phyloP scores from a whole-genome alignment of 1,284 basidiomycete species.

The Coniferiporia sulphurascens region DNA sequence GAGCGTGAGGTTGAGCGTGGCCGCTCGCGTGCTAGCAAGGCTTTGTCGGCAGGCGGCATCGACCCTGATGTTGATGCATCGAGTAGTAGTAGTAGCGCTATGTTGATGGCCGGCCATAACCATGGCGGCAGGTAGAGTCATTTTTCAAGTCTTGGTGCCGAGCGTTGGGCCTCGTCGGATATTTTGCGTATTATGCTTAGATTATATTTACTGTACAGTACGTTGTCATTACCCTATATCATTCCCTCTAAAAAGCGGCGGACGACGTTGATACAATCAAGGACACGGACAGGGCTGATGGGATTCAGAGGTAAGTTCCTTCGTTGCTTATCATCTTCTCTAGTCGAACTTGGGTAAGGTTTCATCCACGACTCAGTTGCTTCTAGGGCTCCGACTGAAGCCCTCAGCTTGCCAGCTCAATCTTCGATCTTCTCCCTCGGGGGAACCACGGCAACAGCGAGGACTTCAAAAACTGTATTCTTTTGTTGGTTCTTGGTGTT shows the following conservation, averaged over 20 bases:
- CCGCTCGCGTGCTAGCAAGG: constrained; percentile 53
- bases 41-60: constrained; percentile 33
- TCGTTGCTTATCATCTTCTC: neutral
- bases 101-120: neutral
- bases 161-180: neutral
- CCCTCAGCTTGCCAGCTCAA: neutral
- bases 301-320: neutral
- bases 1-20: constrained; percentile 40
- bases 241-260: neutral
- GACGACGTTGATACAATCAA: neutral
- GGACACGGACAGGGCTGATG: neutral
- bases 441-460: neutral
- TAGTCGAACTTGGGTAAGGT: neutral
- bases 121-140: neutral
- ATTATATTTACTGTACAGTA: neutral
- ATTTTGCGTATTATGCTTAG: neutral
- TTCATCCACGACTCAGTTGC: neutral
- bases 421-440: neutral
- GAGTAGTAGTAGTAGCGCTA: neutral
- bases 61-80: neutral
- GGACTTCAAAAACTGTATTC: neutral
- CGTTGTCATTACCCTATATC: neutral
- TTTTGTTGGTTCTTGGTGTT: neutral
- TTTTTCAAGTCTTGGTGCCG: neutral
- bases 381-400: neutral